Percentiles rank a stretch among this genome's conserved stretches.
Conservation (phyloP, 176 grass and related monocot genomes). For the Microstegium vimineum region DNA sequence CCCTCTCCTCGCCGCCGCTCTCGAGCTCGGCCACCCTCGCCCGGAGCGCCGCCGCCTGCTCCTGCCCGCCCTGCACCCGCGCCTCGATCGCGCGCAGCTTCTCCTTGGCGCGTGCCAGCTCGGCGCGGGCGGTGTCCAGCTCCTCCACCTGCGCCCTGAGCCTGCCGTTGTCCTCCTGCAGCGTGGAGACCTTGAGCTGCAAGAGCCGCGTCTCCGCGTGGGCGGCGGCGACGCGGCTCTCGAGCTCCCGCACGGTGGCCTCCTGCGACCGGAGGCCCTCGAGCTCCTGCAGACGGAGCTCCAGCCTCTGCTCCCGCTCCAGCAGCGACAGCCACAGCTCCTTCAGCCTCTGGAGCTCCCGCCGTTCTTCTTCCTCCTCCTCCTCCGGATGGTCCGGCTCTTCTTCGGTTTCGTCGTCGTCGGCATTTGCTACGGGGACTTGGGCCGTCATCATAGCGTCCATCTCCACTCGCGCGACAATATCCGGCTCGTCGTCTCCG, state of each 20-base stretch:
- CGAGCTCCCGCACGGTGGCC: conserved; percentile 48
- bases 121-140: conserved; percentile 25
- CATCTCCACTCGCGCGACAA: conserved; percentile 35
- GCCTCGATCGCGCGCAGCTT: conserved; percentile 44
- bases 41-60: conserved; percentile 30
- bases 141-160: conserved; percentile 53
- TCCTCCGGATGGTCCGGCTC: neutral
- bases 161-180: conserved; percentile 73
- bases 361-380: neutral
- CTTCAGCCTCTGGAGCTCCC: conserved; percentile 36
- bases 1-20: conserved; percentile 22
- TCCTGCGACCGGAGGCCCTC: conserved; percentile 52
- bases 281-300: conserved; percentile 64
- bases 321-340: conserved; percentile 50
- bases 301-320: conserved; percentile 55
- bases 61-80: conserved; percentile 21
- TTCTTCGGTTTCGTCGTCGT: neutral
- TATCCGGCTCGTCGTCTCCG: conserved; percentile 34
- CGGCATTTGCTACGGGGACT: neutral
- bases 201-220: conserved; percentile 49
- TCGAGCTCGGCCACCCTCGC: conserved; percentile 34
- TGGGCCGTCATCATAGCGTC: neutral
- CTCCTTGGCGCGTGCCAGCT: conserved; percentile 53
- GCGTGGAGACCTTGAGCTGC: conserved; percentile 38
- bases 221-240: conserved; percentile 34